Percentiles rank a stretch among this genome's conserved stretches.
Evolutionary conservation across 2,329 filamentous ascomycete species (phyloP).

Genomic region (Trichophyton simii): DNA sequence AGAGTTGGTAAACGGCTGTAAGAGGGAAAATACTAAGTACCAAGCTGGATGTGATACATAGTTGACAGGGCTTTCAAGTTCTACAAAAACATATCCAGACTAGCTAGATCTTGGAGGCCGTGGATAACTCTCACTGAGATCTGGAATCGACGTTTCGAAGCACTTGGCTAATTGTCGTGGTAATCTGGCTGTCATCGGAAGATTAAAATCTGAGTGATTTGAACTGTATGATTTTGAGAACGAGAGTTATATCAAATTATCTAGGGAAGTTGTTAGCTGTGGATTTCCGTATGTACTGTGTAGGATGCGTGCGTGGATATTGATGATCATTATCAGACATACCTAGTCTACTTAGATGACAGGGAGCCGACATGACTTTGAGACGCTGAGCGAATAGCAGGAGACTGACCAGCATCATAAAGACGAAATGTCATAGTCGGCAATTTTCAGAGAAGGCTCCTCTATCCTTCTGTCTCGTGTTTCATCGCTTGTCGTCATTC

Average conservation of each 20-base stretch:
- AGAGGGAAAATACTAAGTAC: neutral
- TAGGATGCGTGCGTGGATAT: too few relatives aligned
- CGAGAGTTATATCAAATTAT: neutral
- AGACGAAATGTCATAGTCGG: neutral
- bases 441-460: neutral
- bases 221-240: neutral
- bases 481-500: neutral
- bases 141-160: too few relatives aligned
- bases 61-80: neutral
- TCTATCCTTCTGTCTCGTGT: neutral
- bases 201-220: too few relatives aligned
- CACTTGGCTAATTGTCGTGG: neutral
- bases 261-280: neutral
- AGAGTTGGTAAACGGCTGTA: neutral
- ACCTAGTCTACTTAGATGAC: neutral
- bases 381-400: neutral
- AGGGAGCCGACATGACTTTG: neutral
- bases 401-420: neutral
- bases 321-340: neutral
- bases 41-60: neutral
- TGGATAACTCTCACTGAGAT: neutral
- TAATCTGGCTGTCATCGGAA: neutral
- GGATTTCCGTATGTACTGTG: too few relatives aligned
- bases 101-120: neutral
- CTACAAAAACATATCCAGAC: neutral